Evolutionary conservation across 345 rosid genomes (phyloP).

Genomic region (Citrus glauca): DNA sequence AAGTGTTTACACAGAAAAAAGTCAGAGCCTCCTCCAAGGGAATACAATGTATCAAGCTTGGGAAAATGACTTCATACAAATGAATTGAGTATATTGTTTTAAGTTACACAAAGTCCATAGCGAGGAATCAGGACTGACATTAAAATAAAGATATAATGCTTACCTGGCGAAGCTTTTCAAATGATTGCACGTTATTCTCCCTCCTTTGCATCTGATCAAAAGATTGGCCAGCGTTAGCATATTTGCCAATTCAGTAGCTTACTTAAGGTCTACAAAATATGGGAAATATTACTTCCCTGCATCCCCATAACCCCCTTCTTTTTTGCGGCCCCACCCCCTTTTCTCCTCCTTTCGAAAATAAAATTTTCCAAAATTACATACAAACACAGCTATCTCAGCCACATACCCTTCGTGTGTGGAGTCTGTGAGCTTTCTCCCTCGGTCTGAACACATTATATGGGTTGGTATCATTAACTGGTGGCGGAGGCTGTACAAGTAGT

Average conservation of each 20-base stretch:
- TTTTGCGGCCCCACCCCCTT: not conserved
- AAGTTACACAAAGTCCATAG: not conserved
- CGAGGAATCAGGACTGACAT: not conserved
- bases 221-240: conserved; percentile 10
- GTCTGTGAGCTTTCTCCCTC: conserved; percentile 94
- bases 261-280: not conserved
- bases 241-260: not conserved
- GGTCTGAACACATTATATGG: conserved; percentile 98
- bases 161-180: conserved; percentile 99
- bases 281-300: not conserved
- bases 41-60: not conserved
- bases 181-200: conserved; percentile 97
- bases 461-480: conserved; percentile 94
- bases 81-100: not conserved
- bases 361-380: not conserved
- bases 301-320: not conserved
- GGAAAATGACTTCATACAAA: not conserved
- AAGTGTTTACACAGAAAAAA: not conserved
- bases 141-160: conserved; percentile 10
- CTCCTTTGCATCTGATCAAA: conserved; percentile 92
- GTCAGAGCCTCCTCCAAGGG: not conserved
- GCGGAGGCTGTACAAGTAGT: conserved; percentile 73
- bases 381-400: conserved; percentile 3
- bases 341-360: not conserved
- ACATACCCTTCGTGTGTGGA: conserved; percentile 90